A percentile compares a stretch with the other conserved stretches of the same genome.
Evolutionary conservation across 2,329 filamentous ascomycete species (phyloP).

Genomic region (Apiospora hydei): DNA sequence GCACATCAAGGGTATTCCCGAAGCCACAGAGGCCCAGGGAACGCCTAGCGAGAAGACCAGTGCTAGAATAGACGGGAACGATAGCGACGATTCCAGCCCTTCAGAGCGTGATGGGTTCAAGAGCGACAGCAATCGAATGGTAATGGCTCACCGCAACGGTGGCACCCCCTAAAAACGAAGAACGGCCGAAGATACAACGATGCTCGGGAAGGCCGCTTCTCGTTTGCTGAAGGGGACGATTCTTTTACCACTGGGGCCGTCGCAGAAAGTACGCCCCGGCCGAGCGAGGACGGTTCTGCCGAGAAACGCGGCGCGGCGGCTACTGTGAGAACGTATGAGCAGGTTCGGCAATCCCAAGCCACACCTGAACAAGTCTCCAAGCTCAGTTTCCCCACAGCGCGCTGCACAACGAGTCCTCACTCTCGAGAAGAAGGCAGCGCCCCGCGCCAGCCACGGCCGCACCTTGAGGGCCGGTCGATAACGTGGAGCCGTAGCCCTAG

Average conservation of each 20-base stretch:
- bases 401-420: neutral
- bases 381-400: neutral
- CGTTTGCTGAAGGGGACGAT: slow-evolving; percentile 24
- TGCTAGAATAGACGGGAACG: neutral
- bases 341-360: slow-evolving; percentile 22
- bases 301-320: neutral
- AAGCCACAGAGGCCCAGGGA: slow-evolving; percentile 8
- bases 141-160: neutral
- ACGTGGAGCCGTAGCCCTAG: neutral
- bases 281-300: neutral
- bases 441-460: neutral
- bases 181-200: neutral
- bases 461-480: slow-evolving; percentile 20
- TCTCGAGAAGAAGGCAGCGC: neutral
- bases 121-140: neutral
- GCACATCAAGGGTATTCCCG: neutral
- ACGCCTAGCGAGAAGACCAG: neutral
- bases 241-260: neutral
- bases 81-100: slow-evolving; percentile 1
- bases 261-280: neutral
- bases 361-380: neutral
- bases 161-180: neutral
- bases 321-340: slow-evolving; percentile 10
- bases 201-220: slow-evolving; percentile 24
- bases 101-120: neutral